These are phyloP conservation scores for Bonnemaisonia californica DNA, from an alignment of 31 red algal genomes.

Conservation along the genomic window DNA sequence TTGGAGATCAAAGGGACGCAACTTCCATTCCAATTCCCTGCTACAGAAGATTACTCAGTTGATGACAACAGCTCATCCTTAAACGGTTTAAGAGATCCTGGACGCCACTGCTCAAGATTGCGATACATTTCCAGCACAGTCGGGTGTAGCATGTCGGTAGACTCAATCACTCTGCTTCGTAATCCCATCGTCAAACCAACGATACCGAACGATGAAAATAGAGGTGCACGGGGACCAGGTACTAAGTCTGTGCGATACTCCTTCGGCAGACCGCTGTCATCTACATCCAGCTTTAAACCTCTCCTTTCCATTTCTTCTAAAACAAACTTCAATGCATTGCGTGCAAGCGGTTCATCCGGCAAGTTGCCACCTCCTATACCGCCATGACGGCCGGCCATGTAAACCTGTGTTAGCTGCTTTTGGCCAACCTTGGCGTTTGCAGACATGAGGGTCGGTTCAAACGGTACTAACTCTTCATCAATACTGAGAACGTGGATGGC, in stretches of 20 bases:
- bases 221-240: too few relatives aligned
- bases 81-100: too few relatives aligned
- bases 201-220: too few relatives aligned
- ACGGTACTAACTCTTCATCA: slow-evolving; percentile 52
- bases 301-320: slow-evolving; percentile 41
- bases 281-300: slow-evolving; percentile 1
- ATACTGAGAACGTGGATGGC: slow-evolving; percentile 71
- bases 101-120: too few relatives aligned
- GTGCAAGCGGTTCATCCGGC: not conserved
- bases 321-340: slow-evolving; percentile 3
- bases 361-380: slow-evolving; percentile 34
- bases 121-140: too few relatives aligned
- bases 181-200: slow-evolving; percentile 24
- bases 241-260: too few relatives aligned
- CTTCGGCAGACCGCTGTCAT: not conserved
- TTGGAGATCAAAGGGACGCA: too few relatives aligned
- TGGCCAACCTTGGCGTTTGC: not conserved
- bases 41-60: too few relatives aligned
- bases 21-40: too few relatives aligned
- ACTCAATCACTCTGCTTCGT: too few relatives aligned
- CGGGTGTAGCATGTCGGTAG: too few relatives aligned
- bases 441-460: slow-evolving; percentile 44
- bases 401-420: slow-evolving; percentile 30
- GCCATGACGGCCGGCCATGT: slow-evolving; percentile 27
- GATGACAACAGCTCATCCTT: too few relatives aligned